Evolutionary conservation across 2,329 filamentous ascomycete genomes (phyloP).

Genomic region (Annulohypoxylon truncatum): DNA sequence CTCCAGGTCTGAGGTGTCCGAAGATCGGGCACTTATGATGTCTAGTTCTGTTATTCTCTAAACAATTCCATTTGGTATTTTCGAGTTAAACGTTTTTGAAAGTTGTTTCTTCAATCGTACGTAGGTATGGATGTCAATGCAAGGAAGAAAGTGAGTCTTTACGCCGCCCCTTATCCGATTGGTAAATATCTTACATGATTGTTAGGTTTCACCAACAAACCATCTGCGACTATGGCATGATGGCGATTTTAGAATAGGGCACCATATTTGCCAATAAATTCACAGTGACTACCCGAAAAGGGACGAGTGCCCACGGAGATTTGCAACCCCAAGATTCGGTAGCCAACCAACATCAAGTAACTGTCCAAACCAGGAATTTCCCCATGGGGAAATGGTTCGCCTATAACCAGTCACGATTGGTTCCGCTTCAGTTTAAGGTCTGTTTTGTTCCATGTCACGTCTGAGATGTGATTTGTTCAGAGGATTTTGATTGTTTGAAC

Average conservation of each 20-base stretch:
- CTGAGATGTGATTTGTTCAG: background rate
- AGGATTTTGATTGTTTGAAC: background rate
- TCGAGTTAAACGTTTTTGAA: too few relatives aligned
- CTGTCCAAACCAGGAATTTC: background rate
- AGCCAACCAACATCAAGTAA: background rate
- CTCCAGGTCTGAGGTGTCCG: too few relatives aligned
- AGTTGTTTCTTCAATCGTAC: too few relatives aligned
- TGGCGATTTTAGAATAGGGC: background rate
- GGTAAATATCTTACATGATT: too few relatives aligned
- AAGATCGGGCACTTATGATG: too few relatives aligned
- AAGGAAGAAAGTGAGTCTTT: too few relatives aligned
- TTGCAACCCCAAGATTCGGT: background rate
- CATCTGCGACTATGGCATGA: background rate
- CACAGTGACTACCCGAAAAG: background rate
- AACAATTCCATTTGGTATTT: too few relatives aligned
- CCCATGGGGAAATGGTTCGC: slow-evolving; percentile 3
- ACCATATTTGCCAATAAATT: background rate
- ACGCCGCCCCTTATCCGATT: too few relatives aligned
- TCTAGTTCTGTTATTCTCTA: too few relatives aligned
- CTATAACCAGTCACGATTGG: background rate
- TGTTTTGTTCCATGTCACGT: background rate
- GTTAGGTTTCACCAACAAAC: too few relatives aligned
- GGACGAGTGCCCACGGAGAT: background rate
- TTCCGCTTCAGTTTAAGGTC: background rate
- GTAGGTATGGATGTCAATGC: too few relatives aligned